phyloP scores from a whole-genome alignment of 176 grass and related monocot genomes.

The Eragrostis nindensis region DNA sequence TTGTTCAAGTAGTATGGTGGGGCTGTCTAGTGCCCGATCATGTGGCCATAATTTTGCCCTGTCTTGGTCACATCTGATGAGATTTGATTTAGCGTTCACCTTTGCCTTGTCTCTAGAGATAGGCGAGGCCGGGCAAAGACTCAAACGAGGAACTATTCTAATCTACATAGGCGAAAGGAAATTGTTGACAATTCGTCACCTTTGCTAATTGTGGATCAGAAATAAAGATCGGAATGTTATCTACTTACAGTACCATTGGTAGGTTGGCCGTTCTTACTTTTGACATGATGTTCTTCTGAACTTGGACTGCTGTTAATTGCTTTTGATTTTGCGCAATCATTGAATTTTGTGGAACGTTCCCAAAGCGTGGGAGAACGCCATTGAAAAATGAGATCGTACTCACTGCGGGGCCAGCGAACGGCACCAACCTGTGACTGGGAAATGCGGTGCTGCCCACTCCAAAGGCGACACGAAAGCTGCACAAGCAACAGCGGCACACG shows the following conservation, averaged over 20 bases:
- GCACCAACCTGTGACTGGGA: background rate
- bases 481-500: background rate
- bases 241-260: background rate
- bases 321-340: background rate
- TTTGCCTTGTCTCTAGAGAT: background rate
- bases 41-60: slow-evolving; percentile 5
- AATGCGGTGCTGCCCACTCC: too few relatives aligned
- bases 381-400: background rate
- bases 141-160: background rate
- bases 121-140: too few relatives aligned
- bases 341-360: background rate
- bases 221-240: background rate
- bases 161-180: background rate
- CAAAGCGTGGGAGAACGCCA: background rate
- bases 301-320: background rate
- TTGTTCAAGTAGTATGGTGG: background rate
- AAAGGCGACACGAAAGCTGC: too few relatives aligned
- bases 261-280: background rate
- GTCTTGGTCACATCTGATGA: slow-evolving; percentile 2
- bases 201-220: background rate
- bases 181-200: background rate
- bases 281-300: background rate
- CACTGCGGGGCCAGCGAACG: background rate
- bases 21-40: background rate
- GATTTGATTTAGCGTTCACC: background rate